These are phyloP conservation scores for Solanum pennellii DNA, from an alignment of 257 asterid species.

Conservation along the genomic window DNA sequence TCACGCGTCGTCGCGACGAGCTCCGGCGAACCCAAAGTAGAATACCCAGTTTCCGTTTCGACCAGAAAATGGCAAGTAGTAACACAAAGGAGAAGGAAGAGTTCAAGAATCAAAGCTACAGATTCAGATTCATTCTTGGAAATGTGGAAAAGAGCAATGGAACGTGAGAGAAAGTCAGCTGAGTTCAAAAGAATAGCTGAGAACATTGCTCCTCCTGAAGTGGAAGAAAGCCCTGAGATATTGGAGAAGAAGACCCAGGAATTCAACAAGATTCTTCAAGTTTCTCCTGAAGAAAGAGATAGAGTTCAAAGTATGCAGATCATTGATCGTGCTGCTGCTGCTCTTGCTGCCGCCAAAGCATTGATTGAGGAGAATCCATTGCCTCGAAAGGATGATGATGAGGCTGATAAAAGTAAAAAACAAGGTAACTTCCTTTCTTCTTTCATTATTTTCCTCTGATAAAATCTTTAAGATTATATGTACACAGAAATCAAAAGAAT, in stretches of 20 bases:
- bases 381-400: conserved; percentile 13
- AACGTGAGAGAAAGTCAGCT: conserved; percentile 42
- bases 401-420: conserved; percentile 12
- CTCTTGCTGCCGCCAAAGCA: conserved; percentile 81
- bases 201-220: not conserved
- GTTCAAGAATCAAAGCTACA: conserved; percentile 31
- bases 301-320: conserved; percentile 81
- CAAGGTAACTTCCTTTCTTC: conserved; percentile 22
- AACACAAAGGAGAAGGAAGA: not conserved
- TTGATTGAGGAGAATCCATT: conserved; percentile 43
- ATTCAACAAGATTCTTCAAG: conserved; percentile 65
- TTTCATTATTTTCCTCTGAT: not conserved
- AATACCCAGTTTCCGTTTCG: conserved; percentile 13
- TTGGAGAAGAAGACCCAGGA: conserved; percentile 50
- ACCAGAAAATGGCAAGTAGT: not conserved
- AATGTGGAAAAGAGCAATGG: conserved; percentile 88
- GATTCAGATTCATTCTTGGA: conserved; percentile 75
- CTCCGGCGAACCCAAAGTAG: conserved; percentile 31
- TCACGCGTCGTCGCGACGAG: conserved; percentile 24
- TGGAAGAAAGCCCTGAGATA: conserved; percentile 23
- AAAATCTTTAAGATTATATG: not conserved
- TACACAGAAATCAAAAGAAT: not conserved
- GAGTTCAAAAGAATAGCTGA: conserved; percentile 53
- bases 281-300: conserved; percentile 64
- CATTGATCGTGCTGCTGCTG: conserved; percentile 97